These are phyloP conservation scores for Phialophora chinensis DNA, from an alignment of 2,329 filamentous ascomycete species.

Conservation along the genomic window DNA sequence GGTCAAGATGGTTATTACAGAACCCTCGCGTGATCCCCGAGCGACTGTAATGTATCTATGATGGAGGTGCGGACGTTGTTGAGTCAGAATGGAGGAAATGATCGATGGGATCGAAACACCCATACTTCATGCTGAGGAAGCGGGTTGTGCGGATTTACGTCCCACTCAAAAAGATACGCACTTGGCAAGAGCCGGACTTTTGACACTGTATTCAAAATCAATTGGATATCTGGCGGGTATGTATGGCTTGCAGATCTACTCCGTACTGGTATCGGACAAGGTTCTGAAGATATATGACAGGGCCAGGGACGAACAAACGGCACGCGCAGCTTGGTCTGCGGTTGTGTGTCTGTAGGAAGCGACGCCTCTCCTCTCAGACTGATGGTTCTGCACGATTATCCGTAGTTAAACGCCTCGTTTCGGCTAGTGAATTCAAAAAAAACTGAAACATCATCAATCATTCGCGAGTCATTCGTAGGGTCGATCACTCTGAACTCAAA, in stretches of 20 bases:
- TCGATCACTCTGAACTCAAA: background rate
- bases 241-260: background rate
- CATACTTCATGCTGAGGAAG: background rate
- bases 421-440: background rate
- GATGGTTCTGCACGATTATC: background rate
- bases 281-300: background rate
- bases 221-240: background rate
- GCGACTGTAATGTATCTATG: background rate
- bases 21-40: background rate
- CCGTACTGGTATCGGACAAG: background rate
- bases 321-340: background rate
- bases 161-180: background rate
- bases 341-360: background rate
- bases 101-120: no score
- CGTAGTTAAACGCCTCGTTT: background rate
- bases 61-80: no score
- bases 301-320: background rate
- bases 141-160: background rate
- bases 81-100: no score
- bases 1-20: background rate
- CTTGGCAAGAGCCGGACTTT: background rate
- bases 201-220: background rate
- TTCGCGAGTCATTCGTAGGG: background rate
- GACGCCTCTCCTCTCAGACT: background rate
- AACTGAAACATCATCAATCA: background rate